These are phyloP conservation scores for Gossypium rotundifolium DNA, from an alignment of 345 rosid species.

Conservation along the genomic window DNA sequence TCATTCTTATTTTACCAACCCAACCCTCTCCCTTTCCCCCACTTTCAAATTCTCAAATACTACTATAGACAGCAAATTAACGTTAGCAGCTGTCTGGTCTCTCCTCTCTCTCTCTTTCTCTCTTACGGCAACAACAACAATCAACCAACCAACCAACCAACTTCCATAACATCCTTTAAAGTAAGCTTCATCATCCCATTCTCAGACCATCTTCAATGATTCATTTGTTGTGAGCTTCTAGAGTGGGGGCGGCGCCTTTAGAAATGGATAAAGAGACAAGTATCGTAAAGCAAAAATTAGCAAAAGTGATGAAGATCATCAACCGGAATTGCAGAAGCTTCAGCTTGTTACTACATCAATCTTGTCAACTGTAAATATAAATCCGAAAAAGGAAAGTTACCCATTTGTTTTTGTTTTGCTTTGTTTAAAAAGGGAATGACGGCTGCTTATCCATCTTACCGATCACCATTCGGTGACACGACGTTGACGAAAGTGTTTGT, in stretches of 20 bases:
- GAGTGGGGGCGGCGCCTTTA: neutral
- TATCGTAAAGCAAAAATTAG: slow-evolving; percentile 6
- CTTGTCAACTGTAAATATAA: slow-evolving; percentile 3
- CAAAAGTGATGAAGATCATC: slow-evolving; percentile 1
- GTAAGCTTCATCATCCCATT: slow-evolving; percentile 18
- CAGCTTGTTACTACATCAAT: neutral
- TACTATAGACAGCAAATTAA: slow-evolving; percentile 39
- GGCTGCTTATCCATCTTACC: slow-evolving; percentile 57
- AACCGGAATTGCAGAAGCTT: slow-evolving; percentile 8
- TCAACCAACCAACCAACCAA: neutral
- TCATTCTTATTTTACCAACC: slow-evolving; percentile 38
- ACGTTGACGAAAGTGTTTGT: slow-evolving; percentile 83
- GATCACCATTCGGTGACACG: slow-evolving; percentile 96
- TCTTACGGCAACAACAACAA: neutral
- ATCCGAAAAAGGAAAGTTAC: slow-evolving; percentile 21
- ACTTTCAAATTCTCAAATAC: slow-evolving; percentile 12
- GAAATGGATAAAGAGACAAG: neutral
- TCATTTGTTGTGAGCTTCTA: neutral
- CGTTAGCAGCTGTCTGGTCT: slow-evolving; percentile 46
- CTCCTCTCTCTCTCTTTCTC: slow-evolving; percentile 13
- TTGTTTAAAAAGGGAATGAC: slow-evolving; percentile 31
- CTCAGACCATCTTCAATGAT: slow-evolving; percentile 20
- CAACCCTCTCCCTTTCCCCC: slow-evolving; percentile 12
- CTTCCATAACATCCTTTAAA: slow-evolving; percentile 11
- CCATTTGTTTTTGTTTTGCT: slow-evolving; percentile 7